Evolutionary conservation across 495 filamentous ascomycete species (phyloP).

Genomic region (Aspergillus sclerotiicarbonarius): DNA sequence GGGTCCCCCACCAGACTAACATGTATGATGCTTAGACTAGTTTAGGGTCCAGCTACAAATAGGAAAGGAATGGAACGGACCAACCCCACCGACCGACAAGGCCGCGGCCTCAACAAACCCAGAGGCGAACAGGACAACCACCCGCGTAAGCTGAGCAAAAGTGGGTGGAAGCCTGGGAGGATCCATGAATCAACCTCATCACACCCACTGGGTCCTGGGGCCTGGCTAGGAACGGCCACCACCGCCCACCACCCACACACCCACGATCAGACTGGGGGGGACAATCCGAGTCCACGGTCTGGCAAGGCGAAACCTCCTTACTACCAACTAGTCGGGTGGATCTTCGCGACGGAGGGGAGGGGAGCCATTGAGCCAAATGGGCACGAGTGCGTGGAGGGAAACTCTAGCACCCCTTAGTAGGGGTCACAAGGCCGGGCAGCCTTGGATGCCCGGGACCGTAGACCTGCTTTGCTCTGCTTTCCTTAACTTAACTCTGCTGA

Average conservation of each 20-base stretch:
- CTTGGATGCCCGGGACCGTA: neutral
- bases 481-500: no score
- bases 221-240: neutral
- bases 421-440: slow-evolving; percentile 6
- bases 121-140: neutral
- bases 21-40: slow-evolving; percentile 29
- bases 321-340: neutral
- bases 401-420: neutral
- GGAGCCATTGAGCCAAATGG: slow-evolving; percentile 7
- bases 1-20: slow-evolving; percentile 9
- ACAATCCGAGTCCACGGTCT: neutral
- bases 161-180: slow-evolving; percentile 2
- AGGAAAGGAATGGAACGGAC: slow-evolving; percentile 14
- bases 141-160: neutral
- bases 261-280: neutral
- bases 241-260: no score
- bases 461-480: no score
- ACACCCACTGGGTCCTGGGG: neutral
- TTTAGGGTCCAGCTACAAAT: slow-evolving; percentile 19
- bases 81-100: neutral
- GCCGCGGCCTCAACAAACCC: slow-evolving; percentile 2
- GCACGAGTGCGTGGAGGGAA: slow-evolving; percentile 9
- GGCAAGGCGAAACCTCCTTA: neutral
- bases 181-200: neutral
- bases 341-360: neutral